Evolutionary conservation across 2,329 filamentous ascomycete genomes (phyloP).

Genomic region (Ramularia endophylla): DNA sequence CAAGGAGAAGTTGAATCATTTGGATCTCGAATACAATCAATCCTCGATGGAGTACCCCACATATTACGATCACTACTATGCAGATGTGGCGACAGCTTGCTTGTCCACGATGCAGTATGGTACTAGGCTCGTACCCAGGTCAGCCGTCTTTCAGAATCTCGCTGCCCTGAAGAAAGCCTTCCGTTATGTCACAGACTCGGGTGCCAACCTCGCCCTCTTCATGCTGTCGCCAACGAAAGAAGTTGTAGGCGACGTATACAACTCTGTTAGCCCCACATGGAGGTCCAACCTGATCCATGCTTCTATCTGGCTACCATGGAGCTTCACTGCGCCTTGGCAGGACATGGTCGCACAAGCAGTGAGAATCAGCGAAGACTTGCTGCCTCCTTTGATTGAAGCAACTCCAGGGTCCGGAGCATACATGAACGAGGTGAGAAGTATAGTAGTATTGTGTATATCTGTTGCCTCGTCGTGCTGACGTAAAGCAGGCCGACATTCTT

Average conservation of each 20-base stretch:
- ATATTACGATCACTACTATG: conserved; percentile 6
- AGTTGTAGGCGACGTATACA: conserved; percentile 31
- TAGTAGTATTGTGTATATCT: not conserved
- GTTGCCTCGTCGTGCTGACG: conserved; percentile 10
- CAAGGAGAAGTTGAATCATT: conserved; percentile 33
- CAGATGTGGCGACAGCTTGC: conserved; percentile 5
- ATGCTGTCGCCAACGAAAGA: too few relatives aligned
- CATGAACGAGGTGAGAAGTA: conserved; percentile 33
- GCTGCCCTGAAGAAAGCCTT: conserved; percentile 28
- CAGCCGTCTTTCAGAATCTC: conserved; percentile 24
- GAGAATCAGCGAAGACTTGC: conserved; percentile 36
- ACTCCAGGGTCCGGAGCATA: conserved; percentile 38
- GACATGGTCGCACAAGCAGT: conserved; percentile 33
- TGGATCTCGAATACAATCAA: conserved; percentile 31
- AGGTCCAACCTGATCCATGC: conserved; percentile 33
- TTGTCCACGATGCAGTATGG: conserved; percentile 8
- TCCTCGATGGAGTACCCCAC: conserved; percentile 3
- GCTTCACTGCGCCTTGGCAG: conserved; percentile 34
- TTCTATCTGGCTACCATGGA: conserved; percentile 34
- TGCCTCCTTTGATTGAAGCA: conserved; percentile 35
- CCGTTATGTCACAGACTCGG: conserved; percentile 31
- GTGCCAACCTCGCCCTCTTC: too few relatives aligned
- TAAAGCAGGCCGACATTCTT: conserved; percentile 29
- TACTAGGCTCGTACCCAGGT: conserved; percentile 7
- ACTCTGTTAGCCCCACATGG: conserved; percentile 38